A percentile compares a stretch with the other conserved stretches of the same genome.
phyloP scores from a whole-genome alignment of 331 rosid species.

The Rhamnella rubrinervis region DNA sequence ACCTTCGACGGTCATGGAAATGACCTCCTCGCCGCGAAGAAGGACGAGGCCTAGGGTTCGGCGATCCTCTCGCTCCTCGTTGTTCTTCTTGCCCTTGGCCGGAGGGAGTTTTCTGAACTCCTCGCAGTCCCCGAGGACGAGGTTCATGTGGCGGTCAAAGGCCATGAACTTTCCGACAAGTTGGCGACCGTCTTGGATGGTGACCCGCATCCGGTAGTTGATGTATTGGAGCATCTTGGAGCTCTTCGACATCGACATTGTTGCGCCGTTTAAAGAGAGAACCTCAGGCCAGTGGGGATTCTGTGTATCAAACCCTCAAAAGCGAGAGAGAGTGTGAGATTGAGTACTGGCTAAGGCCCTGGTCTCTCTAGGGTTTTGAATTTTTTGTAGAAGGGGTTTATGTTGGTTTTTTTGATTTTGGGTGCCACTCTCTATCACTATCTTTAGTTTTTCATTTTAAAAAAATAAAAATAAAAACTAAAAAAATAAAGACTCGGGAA shows the following conservation, averaged over 20 bases:
- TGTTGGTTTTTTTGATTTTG: too few relatives aligned
- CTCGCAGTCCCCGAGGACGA: conserved; percentile 94
- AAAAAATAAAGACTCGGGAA: too few relatives aligned
- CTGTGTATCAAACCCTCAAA: background rate
- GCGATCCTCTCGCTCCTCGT: conserved; percentile 87
- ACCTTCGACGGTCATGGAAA: conserved; percentile 99
- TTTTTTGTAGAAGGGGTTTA: too few relatives aligned
- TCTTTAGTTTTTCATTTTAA: too few relatives aligned
- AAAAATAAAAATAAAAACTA: too few relatives aligned
- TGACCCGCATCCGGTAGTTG: conserved; percentile 90
- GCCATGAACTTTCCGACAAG: conserved; percentile 99
- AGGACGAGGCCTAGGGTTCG: conserved; percentile 98
- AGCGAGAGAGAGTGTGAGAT: background rate
- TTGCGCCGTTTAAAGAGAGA: background rate
- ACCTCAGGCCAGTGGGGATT: background rate
- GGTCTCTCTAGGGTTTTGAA: background rate
- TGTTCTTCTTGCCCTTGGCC: conserved; percentile 64
- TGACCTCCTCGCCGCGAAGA: conserved; percentile 96
- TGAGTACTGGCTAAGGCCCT: background rate
- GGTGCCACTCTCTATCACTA: too few relatives aligned
- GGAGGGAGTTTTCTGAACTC: conserved; percentile 98
- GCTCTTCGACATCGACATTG: conserved; percentile 99
- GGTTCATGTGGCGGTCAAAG: conserved; percentile 99
- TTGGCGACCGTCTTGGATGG: conserved; percentile 95
- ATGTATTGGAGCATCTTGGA: conserved; percentile 97